Evolutionary conservation across 2,329 filamentous ascomycete species (phyloP), one percentile per base, ranked within the genome.

Genomic region (Nemania sp.): DNA sequence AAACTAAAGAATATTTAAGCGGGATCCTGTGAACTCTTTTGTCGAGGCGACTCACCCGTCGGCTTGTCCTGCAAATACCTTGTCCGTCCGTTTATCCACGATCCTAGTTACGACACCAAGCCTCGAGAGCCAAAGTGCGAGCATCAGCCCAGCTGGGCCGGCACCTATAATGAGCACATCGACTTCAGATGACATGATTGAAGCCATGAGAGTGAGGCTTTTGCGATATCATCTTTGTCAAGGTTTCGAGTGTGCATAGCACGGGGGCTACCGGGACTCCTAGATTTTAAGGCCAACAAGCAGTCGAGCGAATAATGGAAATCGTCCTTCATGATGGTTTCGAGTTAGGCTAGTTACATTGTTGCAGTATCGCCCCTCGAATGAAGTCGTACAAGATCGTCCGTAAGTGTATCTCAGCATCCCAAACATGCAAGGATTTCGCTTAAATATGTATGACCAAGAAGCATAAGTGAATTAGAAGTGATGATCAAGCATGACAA

Each of bases 21-120:
- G 9, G 3, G 37, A 35, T 5, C 3, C 3, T 20, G 34, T 47
- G 2, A 6, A n/a, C 29, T 5, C 32, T 46, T 40, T 42, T 12
- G 3, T 12, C 13, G 25, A 21, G 12, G 54, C 37, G 12, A 60
- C 60, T 9, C 76, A 72, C 9, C 80, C 78, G 59, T 82, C 78
- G 37, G 80, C 78, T 64, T 82, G 78, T 2, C 79, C 78, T 5
- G 72, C 73, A 63, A 74, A 76, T 39, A 80, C 69, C 62, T 77
- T 72, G 62, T 71, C 66, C 25, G 73, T 71, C 32, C 78, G 72
- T 68, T 80, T 80, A 68, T 81, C 79, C n/a, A 81, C 70, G 35
- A 80, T 76, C n/a, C 78, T 75, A 3, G 77, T 70, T 15, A 72
- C 71, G 54, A 80, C 67, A 13, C 77, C 77, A 46, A 74, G 74